phyloP scores from a whole-genome alignment of 257 asterid genomes.

The Sherardia arvensis region DNA sequence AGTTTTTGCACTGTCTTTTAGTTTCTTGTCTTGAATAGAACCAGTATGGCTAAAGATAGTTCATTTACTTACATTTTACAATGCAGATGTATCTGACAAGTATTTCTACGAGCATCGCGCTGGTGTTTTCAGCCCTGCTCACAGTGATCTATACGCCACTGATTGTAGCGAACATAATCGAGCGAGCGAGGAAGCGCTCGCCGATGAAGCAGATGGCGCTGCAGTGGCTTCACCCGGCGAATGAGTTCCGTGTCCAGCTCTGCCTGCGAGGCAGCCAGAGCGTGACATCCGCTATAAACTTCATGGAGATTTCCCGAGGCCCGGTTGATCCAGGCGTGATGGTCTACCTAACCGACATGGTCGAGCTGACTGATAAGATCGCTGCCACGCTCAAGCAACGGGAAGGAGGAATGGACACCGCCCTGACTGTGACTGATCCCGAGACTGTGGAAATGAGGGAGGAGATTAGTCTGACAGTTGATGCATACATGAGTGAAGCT shows the following conservation, averaged over 20 bases:
- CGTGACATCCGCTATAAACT: slow-evolving; percentile 41
- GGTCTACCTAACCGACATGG: slow-evolving; percentile 66
- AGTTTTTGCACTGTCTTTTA: no score
- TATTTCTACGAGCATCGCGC: slow-evolving; percentile 43
- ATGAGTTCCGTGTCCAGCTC: slow-evolving; percentile 53
- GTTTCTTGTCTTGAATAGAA: not conserved
- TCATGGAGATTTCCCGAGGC: slow-evolving; percentile 66
- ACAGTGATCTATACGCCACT: slow-evolving; percentile 64
- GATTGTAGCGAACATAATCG: slow-evolving; percentile 53
- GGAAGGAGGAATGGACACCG: slow-evolving; percentile 27
- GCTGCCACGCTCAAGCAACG: slow-evolving; percentile 58
- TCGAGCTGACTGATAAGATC: slow-evolving; percentile 61
- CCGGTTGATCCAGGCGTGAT: slow-evolving; percentile 56
- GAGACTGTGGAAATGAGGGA: slow-evolving; percentile 52
- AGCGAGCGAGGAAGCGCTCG: slow-evolving; percentile 70
- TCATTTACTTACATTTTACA: no score
- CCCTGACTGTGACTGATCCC: slow-evolving; percentile 58
- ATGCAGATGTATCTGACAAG: slow-evolving; percentile 53
- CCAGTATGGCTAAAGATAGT: slow-evolving; percentile 1
- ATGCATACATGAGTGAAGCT: slow-evolving; percentile 28
- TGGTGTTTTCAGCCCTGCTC: slow-evolving; percentile 51
- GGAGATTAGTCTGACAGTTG: slow-evolving; percentile 30
- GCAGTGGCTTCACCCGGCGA: slow-evolving; percentile 52
- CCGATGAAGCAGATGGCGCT: slow-evolving; percentile 83
- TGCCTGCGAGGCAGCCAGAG: slow-evolving; percentile 53